These are phyloP conservation scores for Lepiota brunneoincarnata DNA, from an alignment of 768 basidiomycete genomes.

Conservation along the genomic window DNA sequence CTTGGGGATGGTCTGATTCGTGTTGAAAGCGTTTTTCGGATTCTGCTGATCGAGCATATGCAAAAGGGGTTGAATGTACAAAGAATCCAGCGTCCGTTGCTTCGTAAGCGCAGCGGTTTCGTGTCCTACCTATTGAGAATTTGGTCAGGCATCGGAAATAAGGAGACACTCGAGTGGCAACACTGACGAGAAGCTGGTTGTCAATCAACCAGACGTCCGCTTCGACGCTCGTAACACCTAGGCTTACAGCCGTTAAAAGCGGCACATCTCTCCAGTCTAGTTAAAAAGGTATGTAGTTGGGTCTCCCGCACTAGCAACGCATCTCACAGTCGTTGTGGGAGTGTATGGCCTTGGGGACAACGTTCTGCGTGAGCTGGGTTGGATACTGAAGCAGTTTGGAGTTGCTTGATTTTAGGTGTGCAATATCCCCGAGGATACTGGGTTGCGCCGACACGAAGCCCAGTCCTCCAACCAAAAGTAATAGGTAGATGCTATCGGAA, in stretches of 20 bases:
- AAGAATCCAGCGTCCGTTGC: conserved; percentile 41
- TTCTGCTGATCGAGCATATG: conserved; percentile 39
- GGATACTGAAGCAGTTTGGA: conserved; percentile 41
- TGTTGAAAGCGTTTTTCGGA: conserved; percentile 38
- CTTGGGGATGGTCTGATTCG: conserved; percentile 38
- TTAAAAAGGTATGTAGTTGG: neutral
- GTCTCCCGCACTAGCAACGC: neutral
- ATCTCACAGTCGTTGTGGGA: conserved; percentile 53
- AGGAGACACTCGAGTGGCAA: neutral
- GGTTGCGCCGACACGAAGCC: neutral
- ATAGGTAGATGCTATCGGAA: neutral
- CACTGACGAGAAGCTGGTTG: conserved; percentile 40
- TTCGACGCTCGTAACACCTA: conserved; percentile 50
- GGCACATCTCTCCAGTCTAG: conserved; percentile 54
- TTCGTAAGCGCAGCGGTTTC: conserved; percentile 39
- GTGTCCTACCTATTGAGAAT: conserved; percentile 38
- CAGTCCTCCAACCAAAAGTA: neutral
- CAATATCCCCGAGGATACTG: conserved; percentile 8
- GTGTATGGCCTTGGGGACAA: conserved; percentile 48
- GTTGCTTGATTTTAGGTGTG: conserved; percentile 28
- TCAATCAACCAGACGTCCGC: conserved; percentile 50
- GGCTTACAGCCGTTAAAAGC: conserved; percentile 43
- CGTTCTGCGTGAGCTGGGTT: conserved; percentile 44
- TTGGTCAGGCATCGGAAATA: neutral
- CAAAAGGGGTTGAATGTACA: conserved; percentile 47